Evolutionary conservation across 2,329 filamentous ascomycete genomes (phyloP).

Genomic region (Beauveria sp.): DNA sequence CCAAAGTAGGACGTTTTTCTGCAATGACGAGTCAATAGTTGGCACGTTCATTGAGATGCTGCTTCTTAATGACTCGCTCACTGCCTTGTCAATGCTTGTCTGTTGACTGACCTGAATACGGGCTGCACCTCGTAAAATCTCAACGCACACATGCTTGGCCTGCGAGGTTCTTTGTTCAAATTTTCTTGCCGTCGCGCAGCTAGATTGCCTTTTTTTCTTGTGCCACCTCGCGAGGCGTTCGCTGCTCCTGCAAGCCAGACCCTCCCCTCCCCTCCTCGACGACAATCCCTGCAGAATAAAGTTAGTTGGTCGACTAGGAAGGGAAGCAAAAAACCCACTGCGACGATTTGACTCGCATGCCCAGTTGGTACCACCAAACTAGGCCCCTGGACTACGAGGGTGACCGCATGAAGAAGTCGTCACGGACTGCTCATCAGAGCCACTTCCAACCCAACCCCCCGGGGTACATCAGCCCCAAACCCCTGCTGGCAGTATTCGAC

Average conservation of each 20-base stretch:
- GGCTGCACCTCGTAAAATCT: neutral
- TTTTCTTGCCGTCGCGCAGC: neutral
- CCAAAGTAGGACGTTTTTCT: neutral
- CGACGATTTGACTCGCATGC: neutral
- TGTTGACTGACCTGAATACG: neutral
- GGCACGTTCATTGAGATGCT: neutral
- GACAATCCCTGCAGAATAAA: neutral
- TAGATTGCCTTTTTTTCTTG: neutral
- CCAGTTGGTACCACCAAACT: neutral
- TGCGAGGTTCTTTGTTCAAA: neutral
- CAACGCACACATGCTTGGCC: neutral
- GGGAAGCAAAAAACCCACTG: neutral
- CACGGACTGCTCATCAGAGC: neutral
- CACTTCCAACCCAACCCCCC: neutral
- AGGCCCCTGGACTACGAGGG: neutral
- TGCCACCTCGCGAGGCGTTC: neutral
- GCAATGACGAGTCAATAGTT: neutral
- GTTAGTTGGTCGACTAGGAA: neutral
- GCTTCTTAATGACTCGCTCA: neutral
- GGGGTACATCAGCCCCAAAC: neutral
- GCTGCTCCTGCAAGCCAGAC: slow-evolving; percentile 5
- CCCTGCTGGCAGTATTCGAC: neutral
- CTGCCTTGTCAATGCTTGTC: neutral
- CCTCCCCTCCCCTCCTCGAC: neutral
- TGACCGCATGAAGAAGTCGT: neutral